Base-by-base conservation (phyloP, 345 rosid genomes). In the Psidium friedrichsthalianum region DNA sequence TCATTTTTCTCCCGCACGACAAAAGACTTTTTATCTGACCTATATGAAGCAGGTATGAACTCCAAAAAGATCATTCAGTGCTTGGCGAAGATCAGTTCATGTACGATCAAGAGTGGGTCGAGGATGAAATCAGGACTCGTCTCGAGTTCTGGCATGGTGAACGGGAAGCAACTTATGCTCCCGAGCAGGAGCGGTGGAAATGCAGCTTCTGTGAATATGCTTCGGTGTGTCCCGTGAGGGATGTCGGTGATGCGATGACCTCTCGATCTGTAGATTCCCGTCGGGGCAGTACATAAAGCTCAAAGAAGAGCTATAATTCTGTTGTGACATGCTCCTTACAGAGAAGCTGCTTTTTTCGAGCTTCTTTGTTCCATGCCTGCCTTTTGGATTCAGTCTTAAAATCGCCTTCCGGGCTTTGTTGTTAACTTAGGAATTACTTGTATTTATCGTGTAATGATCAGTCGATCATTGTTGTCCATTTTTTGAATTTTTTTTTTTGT, bases 101-200 rank as follows among this genome's bases (percentile, higher is more conserved):
- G 2, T 91, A 92, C n/a, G 90, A 96, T 52, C 86, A 69, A 44
- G 94, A 92, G 58, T 96, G 96, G 95, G 86, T 91, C 44, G 76
- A 84, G 87, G 86, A 78, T 61, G 93, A 90, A 89, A 86, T 92
- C 55, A 90, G 58, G 86, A 85, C 32, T 76, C 74, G 88, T 84
- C 91, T 95, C 12, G 93, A 90, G 86, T 89, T 96, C 83, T 96
- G 97, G 96, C 85, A 40, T 22, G 94, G 93, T 54, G 91, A 93
- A 86, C 84, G 95, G 86, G 96, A 93, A 87, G 94, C 95, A 47
- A 89, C 83, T 80, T 95, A 89, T 88, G 81, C 90, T 49, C 95
- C 94, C 12, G 90, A 90, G 87, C 95, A 94, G 88, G 98, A 95
- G 91, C 93, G 93, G 13, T 96, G 99, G 99, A 96, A 96, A 89